A percentile compares a stretch with the other conserved stretches of the same genome.
These are phyloP conservation scores for Plenodomus tracheiphilus DNA, from an alignment of 2,329 filamentous ascomycete species.

Conservation along the genomic window DNA sequence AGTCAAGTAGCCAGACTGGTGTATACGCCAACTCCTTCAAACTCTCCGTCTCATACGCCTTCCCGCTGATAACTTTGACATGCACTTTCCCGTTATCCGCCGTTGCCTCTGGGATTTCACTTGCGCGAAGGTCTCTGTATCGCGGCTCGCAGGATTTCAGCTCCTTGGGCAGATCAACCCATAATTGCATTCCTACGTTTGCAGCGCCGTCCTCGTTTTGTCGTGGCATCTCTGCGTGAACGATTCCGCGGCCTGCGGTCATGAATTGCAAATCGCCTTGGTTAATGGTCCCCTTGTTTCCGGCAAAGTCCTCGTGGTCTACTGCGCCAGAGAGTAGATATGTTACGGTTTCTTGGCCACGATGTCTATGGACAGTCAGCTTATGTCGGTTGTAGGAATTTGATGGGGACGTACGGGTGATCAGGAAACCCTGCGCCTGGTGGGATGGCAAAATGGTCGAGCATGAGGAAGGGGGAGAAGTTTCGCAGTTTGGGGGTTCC, in stretches of 20 bases:
- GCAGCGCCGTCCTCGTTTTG: constrained; percentile 73
- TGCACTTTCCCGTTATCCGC: constrained; percentile 73
- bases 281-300: constrained; percentile 80
- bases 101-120: constrained; percentile 76
- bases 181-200: constrained; percentile 89
- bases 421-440: constrained; percentile 88
- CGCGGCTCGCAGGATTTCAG: constrained; percentile 89
- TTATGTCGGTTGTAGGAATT: too few species aligned
- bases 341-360: constrained; percentile 87
- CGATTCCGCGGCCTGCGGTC: constrained; percentile 89
- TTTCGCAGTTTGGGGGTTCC: constrained; percentile 82
- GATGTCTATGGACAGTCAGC: too few species aligned
- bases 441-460: constrained; percentile 81
- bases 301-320: constrained; percentile 91
- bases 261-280: constrained; percentile 96
- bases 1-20: constrained; percentile 92
- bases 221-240: constrained; percentile 93
- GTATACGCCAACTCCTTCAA: constrained; percentile 93
- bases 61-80: constrained; percentile 89
- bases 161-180: constrained; percentile 84
- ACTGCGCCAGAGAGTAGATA: constrained; percentile 85
- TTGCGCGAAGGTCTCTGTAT: constrained; percentile 80
- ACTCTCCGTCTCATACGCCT: constrained; percentile 80
- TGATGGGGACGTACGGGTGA: too few species aligned
- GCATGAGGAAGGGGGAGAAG: constrained; percentile 93